Conservation (phyloP, 2,329 filamentous ascomycete genomes). For the Cercospora janseana region DNA sequence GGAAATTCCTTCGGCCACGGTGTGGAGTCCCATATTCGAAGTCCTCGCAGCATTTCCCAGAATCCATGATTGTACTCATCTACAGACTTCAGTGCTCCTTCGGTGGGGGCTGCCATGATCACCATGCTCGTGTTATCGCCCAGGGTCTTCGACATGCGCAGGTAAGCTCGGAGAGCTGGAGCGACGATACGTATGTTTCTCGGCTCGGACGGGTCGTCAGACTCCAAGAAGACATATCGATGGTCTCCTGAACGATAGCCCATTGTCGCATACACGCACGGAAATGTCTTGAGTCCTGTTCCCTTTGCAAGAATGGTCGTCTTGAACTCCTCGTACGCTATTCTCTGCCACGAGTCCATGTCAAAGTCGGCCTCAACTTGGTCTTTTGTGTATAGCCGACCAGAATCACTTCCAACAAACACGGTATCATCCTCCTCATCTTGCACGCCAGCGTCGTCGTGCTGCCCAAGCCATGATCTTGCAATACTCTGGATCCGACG, state of each 20-base stretch:
- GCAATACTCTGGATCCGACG: conserved; percentile 3
- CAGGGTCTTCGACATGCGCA: conserved; percentile 21
- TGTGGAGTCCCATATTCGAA: conserved; percentile 24
- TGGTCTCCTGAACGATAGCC: conserved; percentile 25
- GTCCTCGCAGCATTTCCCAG: conserved; percentile 25
- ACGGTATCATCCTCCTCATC: not conserved
- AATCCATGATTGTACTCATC: conserved; percentile 26
- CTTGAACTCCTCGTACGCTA: conserved; percentile 27
- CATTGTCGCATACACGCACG: conserved; percentile 26
- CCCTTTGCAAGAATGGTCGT: conserved; percentile 26
- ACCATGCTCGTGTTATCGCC: conserved; percentile 25
- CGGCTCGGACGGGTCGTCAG: conserved; percentile 25
- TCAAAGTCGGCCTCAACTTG: conserved; percentile 21
- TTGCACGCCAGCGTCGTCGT: not conserved
- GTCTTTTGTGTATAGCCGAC: conserved; percentile 16
- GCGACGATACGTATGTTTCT: conserved; percentile 24
- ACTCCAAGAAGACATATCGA: conserved; percentile 24
- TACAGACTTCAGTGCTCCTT: conserved; percentile 19
- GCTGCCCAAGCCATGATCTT: not conserved
- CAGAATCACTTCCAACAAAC: not conserved
- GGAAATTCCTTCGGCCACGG: conserved; percentile 24
- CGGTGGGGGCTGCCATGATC: conserved; percentile 27
- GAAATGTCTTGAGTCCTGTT: conserved; percentile 24
- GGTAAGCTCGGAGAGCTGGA: conserved; percentile 20
- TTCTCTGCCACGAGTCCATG: conserved; percentile 25